phyloP scores from a whole-genome alignment of 805 yeast genomes.

The Candida chauliodis region DNA sequence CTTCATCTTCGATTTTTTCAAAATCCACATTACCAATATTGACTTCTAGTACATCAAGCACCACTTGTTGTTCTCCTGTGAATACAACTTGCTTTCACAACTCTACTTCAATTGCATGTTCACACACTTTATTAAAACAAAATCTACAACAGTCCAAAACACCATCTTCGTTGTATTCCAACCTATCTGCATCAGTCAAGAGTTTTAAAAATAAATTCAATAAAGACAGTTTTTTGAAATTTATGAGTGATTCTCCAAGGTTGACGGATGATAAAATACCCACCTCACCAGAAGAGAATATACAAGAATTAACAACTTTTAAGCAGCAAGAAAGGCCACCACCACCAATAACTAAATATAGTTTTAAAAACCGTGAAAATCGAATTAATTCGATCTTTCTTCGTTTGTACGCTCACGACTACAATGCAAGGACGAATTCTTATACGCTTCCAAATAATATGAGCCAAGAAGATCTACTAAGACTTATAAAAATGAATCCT shows the following conservation, averaged over 20 bases:
- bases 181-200: constrained; percentile 14
- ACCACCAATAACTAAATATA: constrained; percentile 2
- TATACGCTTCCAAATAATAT: constrained; percentile 16
- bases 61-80: constrained; percentile 10
- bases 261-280: constrained; percentile 17
- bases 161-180: constrained; percentile 11
- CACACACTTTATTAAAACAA: constrained; percentile 8
- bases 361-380: constrained; percentile 38
- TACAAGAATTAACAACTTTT: constrained; percentile 16
- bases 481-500: constrained; percentile 10
- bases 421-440: constrained; percentile 29
- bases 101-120: constrained; percentile 9
- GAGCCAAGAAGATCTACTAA: constrained; percentile 14
- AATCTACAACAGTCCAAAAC: constrained; percentile 3
- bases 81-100: constrained; percentile 6
- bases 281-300: background rate
- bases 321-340: constrained; percentile 6
- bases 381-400: constrained; percentile 50
- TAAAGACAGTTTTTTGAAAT: constrained; percentile 6
- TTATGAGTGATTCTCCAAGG: constrained; percentile 12
- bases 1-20: constrained; percentile 1
- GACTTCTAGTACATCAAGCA: background rate
- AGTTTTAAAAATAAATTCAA: constrained; percentile 9
- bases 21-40: background rate
- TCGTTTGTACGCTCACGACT: constrained; percentile 48